Percentiles rank a stretch among this genome's conserved stretches.
phyloP scores from a whole-genome alignment of 1,139 yeast genomes.

The Blastobotrys apis region DNA sequence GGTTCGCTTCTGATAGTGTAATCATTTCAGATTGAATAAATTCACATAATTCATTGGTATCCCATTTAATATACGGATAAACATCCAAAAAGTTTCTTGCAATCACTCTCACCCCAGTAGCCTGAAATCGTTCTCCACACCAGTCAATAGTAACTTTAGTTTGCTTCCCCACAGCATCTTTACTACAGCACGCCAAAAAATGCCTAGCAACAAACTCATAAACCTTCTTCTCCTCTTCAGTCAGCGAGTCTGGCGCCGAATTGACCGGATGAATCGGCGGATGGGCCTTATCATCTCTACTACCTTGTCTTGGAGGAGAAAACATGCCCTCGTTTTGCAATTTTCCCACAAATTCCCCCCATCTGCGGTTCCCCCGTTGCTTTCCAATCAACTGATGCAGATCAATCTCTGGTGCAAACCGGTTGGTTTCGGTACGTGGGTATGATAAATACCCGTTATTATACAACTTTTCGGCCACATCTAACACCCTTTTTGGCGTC shows the following conservation, averaged over 20 bases:
- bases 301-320: conserved; percentile 68
- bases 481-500: conserved; percentile 78
- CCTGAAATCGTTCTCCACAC: conserved; percentile 69
- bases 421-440: conserved; percentile 97
- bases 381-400: conserved; percentile 53
- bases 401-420: conserved; percentile 73
- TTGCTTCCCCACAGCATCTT: conserved; percentile 76
- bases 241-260: conserved; percentile 35
- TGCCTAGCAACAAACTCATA: conserved; percentile 85
- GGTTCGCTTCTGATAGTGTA: conserved; percentile 48
- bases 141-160: conserved; percentile 65
- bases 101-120: conserved; percentile 67
- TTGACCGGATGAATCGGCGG: conserved; percentile 94
- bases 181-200: conserved; percentile 87
- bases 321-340: conserved; percentile 32
- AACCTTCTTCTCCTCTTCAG: conserved; percentile 59
- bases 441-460: conserved; percentile 84
- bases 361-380: conserved; percentile 47
- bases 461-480: conserved; percentile 76
- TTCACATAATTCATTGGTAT: conserved; percentile 59
- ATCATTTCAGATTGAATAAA: conserved; percentile 56
- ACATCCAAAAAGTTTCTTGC: conserved; percentile 77
- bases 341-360: conserved; percentile 48
- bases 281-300: conserved; percentile 90
- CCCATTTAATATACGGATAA: conserved; percentile 79